Percentiles rank a stretch among this genome's conserved stretches.
Evolutionary conservation across 495 filamentous ascomycete species (phyloP).

Genomic region (Hypoxylon cercidicola): DNA sequence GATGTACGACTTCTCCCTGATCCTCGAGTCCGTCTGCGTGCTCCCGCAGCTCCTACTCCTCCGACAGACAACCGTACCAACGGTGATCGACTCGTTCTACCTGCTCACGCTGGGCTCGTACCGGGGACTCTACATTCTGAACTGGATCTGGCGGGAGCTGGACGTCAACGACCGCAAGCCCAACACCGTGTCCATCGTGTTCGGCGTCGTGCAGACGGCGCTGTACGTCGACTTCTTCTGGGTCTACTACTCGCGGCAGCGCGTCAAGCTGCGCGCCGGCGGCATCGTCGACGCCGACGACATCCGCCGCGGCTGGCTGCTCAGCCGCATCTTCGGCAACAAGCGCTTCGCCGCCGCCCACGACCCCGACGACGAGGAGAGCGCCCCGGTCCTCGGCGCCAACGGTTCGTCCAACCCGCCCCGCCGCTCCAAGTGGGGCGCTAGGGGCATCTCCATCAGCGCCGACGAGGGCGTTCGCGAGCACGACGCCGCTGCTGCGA

Average conservation of each 20-base stretch:
- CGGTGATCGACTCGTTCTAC: constrained; percentile 95
- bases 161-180: constrained; percentile 64
- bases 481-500: constrained; percentile 49
- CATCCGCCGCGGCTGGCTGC: constrained; percentile 81
- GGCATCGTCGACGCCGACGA: constrained; percentile 95
- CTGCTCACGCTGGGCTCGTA: constrained; percentile 89
- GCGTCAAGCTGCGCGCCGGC: constrained; percentile 91
- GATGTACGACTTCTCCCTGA: constrained; percentile 85
- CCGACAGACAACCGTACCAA: constrained; percentile 92
- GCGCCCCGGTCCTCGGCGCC: constrained; percentile 53
- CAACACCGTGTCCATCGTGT: constrained; percentile 80
- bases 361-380: constrained; percentile 57
- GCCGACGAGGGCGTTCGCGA: constrained; percentile 79
- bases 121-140: constrained; percentile 88
- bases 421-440: constrained; percentile 72
- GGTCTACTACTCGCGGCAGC: constrained; percentile 94
- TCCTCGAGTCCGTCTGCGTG: constrained; percentile 90
- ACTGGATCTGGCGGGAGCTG: constrained; percentile 81
- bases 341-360: constrained; percentile 52
- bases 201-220: constrained; percentile 88
- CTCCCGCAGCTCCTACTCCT: constrained; percentile 92
- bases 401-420: constrained; percentile 37
- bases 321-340: constrained; percentile 63
- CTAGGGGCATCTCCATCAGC: constrained; percentile 79
- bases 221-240: constrained; percentile 96